Base-by-base conservation (phyloP, 1,284 basidiomycete genomes). In the Leccinum griseonigrum region DNA sequence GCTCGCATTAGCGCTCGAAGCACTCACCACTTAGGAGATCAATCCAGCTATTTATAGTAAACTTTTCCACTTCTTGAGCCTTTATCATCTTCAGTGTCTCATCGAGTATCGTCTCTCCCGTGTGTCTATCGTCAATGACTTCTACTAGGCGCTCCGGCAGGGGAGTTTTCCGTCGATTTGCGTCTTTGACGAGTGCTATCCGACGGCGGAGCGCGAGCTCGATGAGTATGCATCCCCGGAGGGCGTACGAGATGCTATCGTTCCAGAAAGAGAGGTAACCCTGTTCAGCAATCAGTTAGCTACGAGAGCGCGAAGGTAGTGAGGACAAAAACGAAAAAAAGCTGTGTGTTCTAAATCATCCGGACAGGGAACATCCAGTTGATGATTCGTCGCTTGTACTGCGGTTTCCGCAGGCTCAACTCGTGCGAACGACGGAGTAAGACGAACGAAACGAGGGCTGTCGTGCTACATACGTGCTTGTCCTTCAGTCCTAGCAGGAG, bases 201-300 rank as follows among this genome's bases (percentile, higher is more conserved):
- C 95, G 85, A 65, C 94, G 83, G 52, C 95, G 85, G 14, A 98
- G 84, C 0, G 95, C 95, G 60, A 98, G 88, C 75, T 98, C 95
- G 62, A 97, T 90, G 64, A 98, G 84, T 70, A 98, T 97, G 75
- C 95, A 97, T 3, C 95, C 95, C 18, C 95, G 86, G 2, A 98
- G 83, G 13, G 95, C 94, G 76, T 98, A 98, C 0, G 94, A 97
- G 67, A 97, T 98, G 77, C 97, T 97, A 80, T 98, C 95, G 76
- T 98, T 98, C 95, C 94, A 97, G 75, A 97, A 97, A 1, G 94
- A 96, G 18, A 97, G 85, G 74, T 96, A 96, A 50, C 94, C 94
- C 91, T 95, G 68, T 59, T n/a, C 4, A 26, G 63, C 8, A 10
- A 31, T 73, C 56, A 71, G 64, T 73, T 56, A 74, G 64, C 32